phyloP scores from a whole-genome alignment of 1,284 basidiomycete species.

The Tilletia indica region DNA sequence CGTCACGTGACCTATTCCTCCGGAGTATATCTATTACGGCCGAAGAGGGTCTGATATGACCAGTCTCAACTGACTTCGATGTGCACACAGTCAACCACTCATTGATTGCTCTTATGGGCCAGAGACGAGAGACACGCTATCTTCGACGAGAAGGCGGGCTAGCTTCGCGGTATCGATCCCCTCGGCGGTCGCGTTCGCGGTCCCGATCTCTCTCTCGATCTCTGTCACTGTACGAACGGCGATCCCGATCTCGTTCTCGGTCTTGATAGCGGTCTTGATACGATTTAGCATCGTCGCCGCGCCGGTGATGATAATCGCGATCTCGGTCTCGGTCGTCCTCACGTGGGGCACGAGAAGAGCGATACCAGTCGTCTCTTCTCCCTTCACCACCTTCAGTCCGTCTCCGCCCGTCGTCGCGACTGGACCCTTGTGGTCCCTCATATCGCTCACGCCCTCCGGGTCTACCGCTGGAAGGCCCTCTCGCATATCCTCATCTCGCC shows the following conservation, averaged over 20 bases:
- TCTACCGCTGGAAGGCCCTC: too few relatives aligned
- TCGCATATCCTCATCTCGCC: too few relatives aligned
- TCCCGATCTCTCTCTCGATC: slow-evolving; percentile 12
- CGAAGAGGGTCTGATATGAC: too few relatives aligned
- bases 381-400: too few relatives aligned
- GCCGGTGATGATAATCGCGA: slow-evolving; percentile 23
- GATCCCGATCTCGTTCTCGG: not conserved
- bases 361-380: not conserved
- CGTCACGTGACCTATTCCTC: too few relatives aligned
- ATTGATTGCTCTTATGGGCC: too few relatives aligned
- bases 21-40: too few relatives aligned
- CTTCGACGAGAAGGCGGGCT: not conserved
- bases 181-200: slow-evolving; percentile 26
- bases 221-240: not conserved
- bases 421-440: not conserved
- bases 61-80: too few relatives aligned
- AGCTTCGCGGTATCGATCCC: slow-evolving; percentile 18
- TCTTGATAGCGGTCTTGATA: not conserved
- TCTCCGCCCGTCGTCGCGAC: not conserved
- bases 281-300: not conserved
- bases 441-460: too few relatives aligned
- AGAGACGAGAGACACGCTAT: too few relatives aligned
- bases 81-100: too few relatives aligned
- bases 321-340: slow-evolving; percentile 21
- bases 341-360: not conserved